Evolutionary conservation across 2,329 filamentous ascomycete genomes (phyloP), one percentile per base, ranked within the genome.

Genomic region (Trichoderma oligosporum): DNA sequence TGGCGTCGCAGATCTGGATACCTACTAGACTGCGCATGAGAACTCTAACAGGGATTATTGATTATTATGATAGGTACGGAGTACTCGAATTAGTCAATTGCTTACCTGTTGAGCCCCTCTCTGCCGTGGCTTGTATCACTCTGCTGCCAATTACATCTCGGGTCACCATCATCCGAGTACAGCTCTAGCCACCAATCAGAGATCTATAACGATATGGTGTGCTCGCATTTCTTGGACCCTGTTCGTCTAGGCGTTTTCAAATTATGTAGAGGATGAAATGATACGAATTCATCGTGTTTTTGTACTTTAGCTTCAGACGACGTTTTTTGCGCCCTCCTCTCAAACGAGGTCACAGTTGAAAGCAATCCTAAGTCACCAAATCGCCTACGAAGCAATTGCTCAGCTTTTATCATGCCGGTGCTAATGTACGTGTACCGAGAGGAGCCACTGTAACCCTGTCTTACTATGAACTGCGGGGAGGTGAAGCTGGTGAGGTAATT

Each of bases 401-500:
- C 8, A 16, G 12, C 22, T 22, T n/a, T 36, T 6, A 22, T 20
- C 7, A 38, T 24, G 12, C 18, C 9, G 39, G 4, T 1, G 18
- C 20, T 11, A 12, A n/a, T 20, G 12, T 5, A 20, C 1, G 14
- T 5, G 8, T 33, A 46, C 41, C 25, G 14, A 22, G 18, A 24
- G 25, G 16, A 42, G 31, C 24, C 31, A 11, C 31, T 41, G 4
- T 12, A 18, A 22, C 22, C 18, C 12, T 38, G 51, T 54, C 53
- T 56, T 56, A 56, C 53, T 56, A 35, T 14, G 20, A 20, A 8
- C 25, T n/a, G 53, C 7, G 44, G 53, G 44, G 53, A 4, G 12
- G 14, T 25, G 4, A 39, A 55, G 31, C 22, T 9, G 12, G 41
- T 48, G 44, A 39, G 33, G 14, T 9, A 42, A 42, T 42, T 33